Evolutionary conservation across 73 alveolate species (phyloP), one percentile per base, ranked within the genome.

Genomic region (Paramecium pentaurelia): DNA sequence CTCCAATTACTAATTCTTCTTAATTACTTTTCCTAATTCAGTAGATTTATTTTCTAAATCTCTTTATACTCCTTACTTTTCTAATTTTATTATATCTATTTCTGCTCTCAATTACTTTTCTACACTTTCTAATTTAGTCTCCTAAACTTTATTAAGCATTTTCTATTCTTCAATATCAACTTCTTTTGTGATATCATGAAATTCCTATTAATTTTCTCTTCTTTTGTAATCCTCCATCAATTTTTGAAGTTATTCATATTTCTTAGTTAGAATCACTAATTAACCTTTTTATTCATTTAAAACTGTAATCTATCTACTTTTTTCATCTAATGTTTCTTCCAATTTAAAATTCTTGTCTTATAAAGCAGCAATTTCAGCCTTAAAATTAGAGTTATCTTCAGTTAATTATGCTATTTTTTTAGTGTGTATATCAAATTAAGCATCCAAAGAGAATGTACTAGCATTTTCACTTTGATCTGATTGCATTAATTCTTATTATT

Each of bases 71-170:
- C 51, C 84, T 64, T 64, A 32, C 34, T 87, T 87, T 73, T 87
- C 86, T 20, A 77, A 38, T 40, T 68, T 49, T 59, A 60, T 68
- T 0, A 77, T 25, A 87, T 87, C 93, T 0, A 87, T 11, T 22
- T 87, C 93, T 64, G 60, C 51, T 87, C 86, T 73, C 30, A 87
- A 87, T 64, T 87, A 16, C 68, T 87, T 64, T 40, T 87, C 93
- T 6, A 64, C 49, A 7, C 45, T 64, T 28, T 64, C 84, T 64
- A 64, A 64, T 64, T 64, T 64, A 32, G 84, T 64, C 28, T 64
- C 84, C 30, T 64, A 25, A 12, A 64, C 84, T 12, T 64, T 64
- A 18, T 64, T 64, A 32, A 64, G 22, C 49, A 64, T 64, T 32
- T 64, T 64, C 47, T 64, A 34, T 64, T 27, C 84, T 34, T 64